Evolutionary conservation across 176 grass and related monocot species (phyloP).

Genomic region (Hsuehochloa calcarea): DNA sequence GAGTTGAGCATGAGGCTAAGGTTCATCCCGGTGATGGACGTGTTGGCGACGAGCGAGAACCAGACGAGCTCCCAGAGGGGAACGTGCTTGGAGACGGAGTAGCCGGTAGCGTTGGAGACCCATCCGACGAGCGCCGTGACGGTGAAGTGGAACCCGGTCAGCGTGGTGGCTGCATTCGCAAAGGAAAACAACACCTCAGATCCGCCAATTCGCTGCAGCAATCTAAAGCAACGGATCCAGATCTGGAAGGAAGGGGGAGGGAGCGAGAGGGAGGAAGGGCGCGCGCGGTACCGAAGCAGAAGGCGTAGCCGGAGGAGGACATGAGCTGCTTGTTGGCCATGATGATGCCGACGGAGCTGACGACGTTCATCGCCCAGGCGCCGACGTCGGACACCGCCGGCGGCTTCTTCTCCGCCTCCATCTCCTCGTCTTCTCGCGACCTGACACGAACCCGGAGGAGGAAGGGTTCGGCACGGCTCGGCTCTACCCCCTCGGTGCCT

Average conservation of each 20-base stretch:
- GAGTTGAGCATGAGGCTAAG: slow-evolving; percentile 96
- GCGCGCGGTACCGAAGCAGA: slow-evolving; percentile 66
- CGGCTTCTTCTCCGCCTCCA: slow-evolving; percentile 73
- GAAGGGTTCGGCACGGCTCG: not conserved
- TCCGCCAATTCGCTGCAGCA: not conserved
- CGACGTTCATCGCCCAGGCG: slow-evolving; percentile 96
- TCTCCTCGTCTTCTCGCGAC: slow-evolving; percentile 1
- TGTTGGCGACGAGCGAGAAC: slow-evolving; percentile 92
- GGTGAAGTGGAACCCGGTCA: slow-evolving; percentile 93
- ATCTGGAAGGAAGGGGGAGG: not conserved
- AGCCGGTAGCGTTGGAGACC: slow-evolving; percentile 84
- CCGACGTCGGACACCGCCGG: slow-evolving; percentile 75
- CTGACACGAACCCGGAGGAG: slow-evolving; percentile 3
- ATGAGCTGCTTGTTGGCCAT: slow-evolving; percentile 99
- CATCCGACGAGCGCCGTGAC: slow-evolving; percentile 87
- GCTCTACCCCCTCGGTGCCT: slow-evolving; percentile 20
- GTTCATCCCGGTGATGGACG: slow-evolving; percentile 95
- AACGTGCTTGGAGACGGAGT: slow-evolving; percentile 82
- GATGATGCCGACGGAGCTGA: slow-evolving; percentile 95
- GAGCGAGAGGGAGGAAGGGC: not conserved
- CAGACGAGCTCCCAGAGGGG: slow-evolving; percentile 92
- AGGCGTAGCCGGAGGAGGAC: slow-evolving; percentile 81
- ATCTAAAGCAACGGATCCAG: not conserved
- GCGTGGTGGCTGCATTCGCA: slow-evolving; percentile 66
- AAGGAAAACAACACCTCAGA: slow-evolving; percentile 2